Conservation (phyloP, 2,329 filamentous ascomycete species). For the Aspergillus intermedius region DNA sequence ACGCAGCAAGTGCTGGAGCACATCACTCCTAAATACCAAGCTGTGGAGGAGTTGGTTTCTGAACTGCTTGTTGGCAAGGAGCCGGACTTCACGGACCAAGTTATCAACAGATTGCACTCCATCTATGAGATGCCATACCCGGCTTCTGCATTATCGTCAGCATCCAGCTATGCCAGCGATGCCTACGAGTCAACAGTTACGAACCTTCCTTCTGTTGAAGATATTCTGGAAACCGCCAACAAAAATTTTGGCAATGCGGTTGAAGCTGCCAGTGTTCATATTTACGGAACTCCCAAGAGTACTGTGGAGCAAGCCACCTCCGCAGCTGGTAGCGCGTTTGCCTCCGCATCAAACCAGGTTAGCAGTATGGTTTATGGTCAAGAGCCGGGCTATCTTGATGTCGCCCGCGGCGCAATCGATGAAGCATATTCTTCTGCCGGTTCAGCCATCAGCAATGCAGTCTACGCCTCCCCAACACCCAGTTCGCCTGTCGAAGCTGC, state of each 20-base stretch:
- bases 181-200: slow-evolving; percentile 42
- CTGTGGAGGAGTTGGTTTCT: slow-evolving; percentile 64
- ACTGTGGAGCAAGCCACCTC: slow-evolving; percentile 49
- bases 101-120: slow-evolving; percentile 63
- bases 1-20: slow-evolving; percentile 57
- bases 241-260: slow-evolving; percentile 54
- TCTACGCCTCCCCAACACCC: slow-evolving; percentile 50
- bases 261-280: slow-evolving; percentile 50
- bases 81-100: slow-evolving; percentile 72
- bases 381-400: slow-evolving; percentile 46
- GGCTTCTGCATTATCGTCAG: slow-evolving; percentile 37
- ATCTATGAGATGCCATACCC: slow-evolving; percentile 61
- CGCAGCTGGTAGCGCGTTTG: slow-evolving; percentile 48
- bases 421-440: slow-evolving; percentile 52
- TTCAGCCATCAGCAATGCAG: slow-evolving; percentile 49
- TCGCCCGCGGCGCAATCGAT: slow-evolving; percentile 48
- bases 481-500: slow-evolving; percentile 39
- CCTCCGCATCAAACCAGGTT: slow-evolving; percentile 43
- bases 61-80: slow-evolving; percentile 73
- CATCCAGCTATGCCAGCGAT: slow-evolving; percentile 46
- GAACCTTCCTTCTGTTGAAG: slow-evolving; percentile 52
- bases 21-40: slow-evolving; percentile 59
- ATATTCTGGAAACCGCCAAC: slow-evolving; percentile 51
- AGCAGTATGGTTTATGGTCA: slow-evolving; percentile 53
- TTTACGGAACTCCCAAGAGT: slow-evolving; percentile 53